A percentile compares a stretch with the other conserved stretches of the same genome.
These are phyloP conservation scores for Rubroboletus satanas DNA, from an alignment of 768 basidiomycete species.

Conservation along the genomic window DNA sequence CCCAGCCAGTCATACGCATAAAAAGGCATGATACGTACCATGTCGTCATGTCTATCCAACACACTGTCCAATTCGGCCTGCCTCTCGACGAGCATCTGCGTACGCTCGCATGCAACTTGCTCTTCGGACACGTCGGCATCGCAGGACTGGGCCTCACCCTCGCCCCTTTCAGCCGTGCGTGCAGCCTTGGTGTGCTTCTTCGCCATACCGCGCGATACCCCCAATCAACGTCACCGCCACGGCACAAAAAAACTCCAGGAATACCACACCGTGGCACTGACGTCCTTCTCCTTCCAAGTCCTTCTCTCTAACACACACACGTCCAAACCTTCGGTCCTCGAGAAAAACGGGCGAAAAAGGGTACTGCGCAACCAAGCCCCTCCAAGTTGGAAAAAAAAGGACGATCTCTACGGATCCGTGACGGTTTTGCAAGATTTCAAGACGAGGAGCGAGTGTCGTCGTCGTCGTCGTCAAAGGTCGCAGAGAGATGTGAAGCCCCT, in stretches of 20 bases:
- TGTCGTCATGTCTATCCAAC: slow-evolving; percentile 63
- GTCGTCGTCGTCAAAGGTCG: slow-evolving; percentile 3
- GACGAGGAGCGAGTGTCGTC: slow-evolving; percentile 25
- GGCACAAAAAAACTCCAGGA: not conserved
- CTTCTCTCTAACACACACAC: not conserved
- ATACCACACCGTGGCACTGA: not conserved
- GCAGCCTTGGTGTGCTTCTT: slow-evolving; percentile 20
- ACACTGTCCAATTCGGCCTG: slow-evolving; percentile 57
- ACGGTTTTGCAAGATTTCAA: slow-evolving; percentile 64
- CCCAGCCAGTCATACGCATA: not conserved
- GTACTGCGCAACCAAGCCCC: not conserved
- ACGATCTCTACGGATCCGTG: slow-evolving; percentile 64
- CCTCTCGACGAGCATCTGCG: slow-evolving; percentile 51
- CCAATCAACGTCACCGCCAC: slow-evolving; percentile 6
- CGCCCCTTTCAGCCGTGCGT: not conserved
- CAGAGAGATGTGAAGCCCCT: slow-evolving; percentile 4
- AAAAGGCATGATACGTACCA: slow-evolving; percentile 47
- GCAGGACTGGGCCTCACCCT: not conserved
- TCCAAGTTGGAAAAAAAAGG: slow-evolving; percentile 8
- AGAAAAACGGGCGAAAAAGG: not conserved
- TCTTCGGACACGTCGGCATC: slow-evolving; percentile 13
- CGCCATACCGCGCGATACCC: slow-evolving; percentile 12
- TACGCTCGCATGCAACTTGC: slow-evolving; percentile 35
- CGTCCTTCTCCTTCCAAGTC: not conserved
- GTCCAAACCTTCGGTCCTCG: not conserved